Evolutionary conservation across 164 flowering plant genomes (phyloP), one percentile per base, ranked within the genome.

Genomic region (Echeveria elegans): DNA sequence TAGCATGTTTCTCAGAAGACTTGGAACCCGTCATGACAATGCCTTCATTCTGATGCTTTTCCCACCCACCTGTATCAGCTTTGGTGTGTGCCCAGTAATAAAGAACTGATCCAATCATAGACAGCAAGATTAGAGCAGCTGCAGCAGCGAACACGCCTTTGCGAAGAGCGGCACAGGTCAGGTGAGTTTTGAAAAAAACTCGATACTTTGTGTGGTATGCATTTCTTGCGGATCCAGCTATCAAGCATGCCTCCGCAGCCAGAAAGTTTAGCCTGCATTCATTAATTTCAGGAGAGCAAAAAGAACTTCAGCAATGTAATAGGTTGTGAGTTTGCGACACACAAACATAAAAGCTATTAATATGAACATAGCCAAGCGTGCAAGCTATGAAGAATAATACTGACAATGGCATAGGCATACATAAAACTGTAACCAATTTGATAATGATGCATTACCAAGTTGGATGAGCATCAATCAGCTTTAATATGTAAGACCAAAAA

Each of bases 201-300:
- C 94, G 64, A 80, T 87, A 90, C 71, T 83, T 90, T 53, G 98
- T 90, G 81, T 93, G 98, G 79, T 93, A 88, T 24, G 97, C 97
- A 68, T 93, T 93, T 73, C 77, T 81, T 19, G 86, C 96, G 5
- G 98, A 88, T 12, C 96, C 98, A 0, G 92, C 98, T 74, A 90
- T 66, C 12, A 93, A 72, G 76, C 94, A 90, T 10, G 88, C 86
- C 73, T 87, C 98, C 1, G 96, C 96, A 66, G 76, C 95, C 72
- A 86, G 52, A 73, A 88, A 92, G 65, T 70, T 79, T 5, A 82
- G 63, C 95, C 98, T 92, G 61, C 61, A 28, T 14, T 56, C 61
- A 53, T 21, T 50, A 8, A 19, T 53, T 53, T 24, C 10, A 21
- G 28, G 8, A 53, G 28, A 53, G 59, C 59, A 53, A 23, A 53